phyloP scores from a whole-genome alignment of 768 basidiomycete genomes.

The Russula foetens region DNA sequence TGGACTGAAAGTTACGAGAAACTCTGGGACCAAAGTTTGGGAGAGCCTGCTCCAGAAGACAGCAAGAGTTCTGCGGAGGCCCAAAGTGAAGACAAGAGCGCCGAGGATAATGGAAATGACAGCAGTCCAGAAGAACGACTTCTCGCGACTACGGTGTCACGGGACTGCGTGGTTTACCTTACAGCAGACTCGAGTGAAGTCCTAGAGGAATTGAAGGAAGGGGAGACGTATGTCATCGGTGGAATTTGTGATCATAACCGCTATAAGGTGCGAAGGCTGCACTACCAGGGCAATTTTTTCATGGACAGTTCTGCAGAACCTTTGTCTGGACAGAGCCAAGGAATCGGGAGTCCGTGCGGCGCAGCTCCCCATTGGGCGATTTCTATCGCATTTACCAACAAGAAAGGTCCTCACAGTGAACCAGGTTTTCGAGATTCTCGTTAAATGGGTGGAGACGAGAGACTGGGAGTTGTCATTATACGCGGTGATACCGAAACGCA shows the following conservation, averaged over 20 bases:
- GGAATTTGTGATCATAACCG: conserved; percentile 95
- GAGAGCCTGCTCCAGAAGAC: neutral
- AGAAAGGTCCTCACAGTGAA: conserved; percentile 97
- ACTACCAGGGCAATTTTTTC: neutral
- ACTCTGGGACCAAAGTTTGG: conserved; percentile 44
- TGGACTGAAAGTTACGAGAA: conserved; percentile 67
- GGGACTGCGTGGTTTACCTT: conserved; percentile 70
- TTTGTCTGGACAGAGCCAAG: conserved; percentile 83
- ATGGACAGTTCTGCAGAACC: conserved; percentile 42
- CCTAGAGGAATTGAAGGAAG: conserved; percentile 69
- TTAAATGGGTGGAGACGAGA: conserved; percentile 79
- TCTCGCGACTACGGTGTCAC: conserved; percentile 9
- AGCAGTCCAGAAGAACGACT: neutral
- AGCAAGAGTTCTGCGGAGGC: neutral
- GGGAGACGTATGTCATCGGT: conserved; percentile 90
- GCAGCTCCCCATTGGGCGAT: conserved; percentile 90
- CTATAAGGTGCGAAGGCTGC: conserved; percentile 57
- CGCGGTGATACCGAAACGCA: conserved; percentile 86
- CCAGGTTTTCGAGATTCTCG: conserved; percentile 86
- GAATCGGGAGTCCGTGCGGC: conserved; percentile 72
- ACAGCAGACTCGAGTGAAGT: conserved; percentile 91
- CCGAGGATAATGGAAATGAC: neutral
- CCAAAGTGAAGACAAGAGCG: neutral
- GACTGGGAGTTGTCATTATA: conserved; percentile 85
- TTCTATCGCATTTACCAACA: conserved; percentile 73